These are phyloP conservation scores for Clitoria ternatea DNA, from an alignment of 306 rosid species.

Conservation along the genomic window DNA sequence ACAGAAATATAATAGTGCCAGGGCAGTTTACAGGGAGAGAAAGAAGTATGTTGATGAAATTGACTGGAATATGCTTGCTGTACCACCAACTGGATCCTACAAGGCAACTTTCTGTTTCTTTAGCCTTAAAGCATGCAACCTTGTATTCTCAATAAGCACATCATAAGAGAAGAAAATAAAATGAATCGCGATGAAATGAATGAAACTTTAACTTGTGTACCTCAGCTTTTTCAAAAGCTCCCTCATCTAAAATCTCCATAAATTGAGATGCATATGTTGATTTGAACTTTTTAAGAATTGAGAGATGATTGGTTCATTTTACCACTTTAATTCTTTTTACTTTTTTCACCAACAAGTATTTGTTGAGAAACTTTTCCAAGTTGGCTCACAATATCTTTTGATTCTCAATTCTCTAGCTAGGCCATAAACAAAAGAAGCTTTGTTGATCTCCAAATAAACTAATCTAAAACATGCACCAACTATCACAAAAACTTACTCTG, in stretches of 20 bases:
- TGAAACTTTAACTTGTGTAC: not conserved
- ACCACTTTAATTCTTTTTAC: not conserved
- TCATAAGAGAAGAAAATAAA: not conserved
- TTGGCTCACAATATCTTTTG: not conserved
- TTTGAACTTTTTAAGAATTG: not conserved
- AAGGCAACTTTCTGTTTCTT: constrained; percentile 54
- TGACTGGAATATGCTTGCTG: constrained; percentile 91
- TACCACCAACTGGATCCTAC: constrained; percentile 86
- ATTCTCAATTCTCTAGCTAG: no score
- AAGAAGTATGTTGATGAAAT: constrained; percentile 86
- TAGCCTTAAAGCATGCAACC: constrained; percentile 26
- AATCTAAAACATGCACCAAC: not conserved
- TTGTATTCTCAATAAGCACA: not conserved
- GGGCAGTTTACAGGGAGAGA: constrained; percentile 96
- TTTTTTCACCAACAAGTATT: not conserved
- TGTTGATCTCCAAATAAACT: not conserved
- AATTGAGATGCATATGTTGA: not conserved
- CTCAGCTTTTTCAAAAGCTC: not conserved
- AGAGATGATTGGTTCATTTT: not conserved
- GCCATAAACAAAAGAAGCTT: not conserved
- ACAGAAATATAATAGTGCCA: constrained; percentile 80
- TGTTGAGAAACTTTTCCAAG: not conserved
- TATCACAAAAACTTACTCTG: not conserved
- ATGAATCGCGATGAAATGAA: not conserved
- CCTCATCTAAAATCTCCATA: not conserved